A percentile compares a stretch with the other conserved stretches of the same genome.
These are phyloP conservation scores for Eutypella sp. DNA, from an alignment of 2,329 filamentous ascomycete genomes.

Conservation along the genomic window DNA sequence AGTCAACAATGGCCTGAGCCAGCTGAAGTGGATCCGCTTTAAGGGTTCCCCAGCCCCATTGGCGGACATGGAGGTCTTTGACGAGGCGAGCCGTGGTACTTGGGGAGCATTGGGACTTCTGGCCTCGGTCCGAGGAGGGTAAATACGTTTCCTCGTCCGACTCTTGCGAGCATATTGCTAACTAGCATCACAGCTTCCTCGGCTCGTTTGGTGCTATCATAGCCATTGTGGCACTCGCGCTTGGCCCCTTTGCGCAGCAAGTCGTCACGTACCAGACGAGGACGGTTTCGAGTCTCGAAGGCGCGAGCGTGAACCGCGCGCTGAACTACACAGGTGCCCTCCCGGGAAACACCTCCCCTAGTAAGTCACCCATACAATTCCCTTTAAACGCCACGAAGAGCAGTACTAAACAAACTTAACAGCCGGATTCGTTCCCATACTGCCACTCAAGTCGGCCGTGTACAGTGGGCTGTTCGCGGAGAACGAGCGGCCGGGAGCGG, in stretches of 20 bases:
- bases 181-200: conserved; percentile 11
- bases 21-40: conserved; percentile 30
- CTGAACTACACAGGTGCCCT: conserved; percentile 24
- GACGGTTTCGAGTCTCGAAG: conserved; percentile 11
- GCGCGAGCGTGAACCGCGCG: conserved; percentile 23
- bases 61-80: conserved; percentile 27
- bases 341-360: conserved; percentile 17
- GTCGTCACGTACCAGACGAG: conserved; percentile 24
- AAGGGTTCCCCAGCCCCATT: conserved; percentile 23
- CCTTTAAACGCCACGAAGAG: no score
- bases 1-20: conserved; percentile 25
- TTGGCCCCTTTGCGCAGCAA: conserved; percentile 29
- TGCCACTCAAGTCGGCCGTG: conserved; percentile 29
- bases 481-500: conserved; percentile 22
- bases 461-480: conserved; percentile 31
- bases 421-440: conserved; percentile 26
- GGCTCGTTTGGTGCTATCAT: conserved; percentile 26
- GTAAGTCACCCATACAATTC: conserved; percentile 6
- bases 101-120: conserved; percentile 26
- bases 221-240: conserved; percentile 21
- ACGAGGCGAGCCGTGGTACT: conserved; percentile 28
- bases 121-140: conserved; percentile 23
- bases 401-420: background rate
- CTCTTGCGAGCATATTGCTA: background rate
- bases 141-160: background rate